Conservation (phyloP, 768 basidiomycete genomes). For the Russula lepida region DNA sequence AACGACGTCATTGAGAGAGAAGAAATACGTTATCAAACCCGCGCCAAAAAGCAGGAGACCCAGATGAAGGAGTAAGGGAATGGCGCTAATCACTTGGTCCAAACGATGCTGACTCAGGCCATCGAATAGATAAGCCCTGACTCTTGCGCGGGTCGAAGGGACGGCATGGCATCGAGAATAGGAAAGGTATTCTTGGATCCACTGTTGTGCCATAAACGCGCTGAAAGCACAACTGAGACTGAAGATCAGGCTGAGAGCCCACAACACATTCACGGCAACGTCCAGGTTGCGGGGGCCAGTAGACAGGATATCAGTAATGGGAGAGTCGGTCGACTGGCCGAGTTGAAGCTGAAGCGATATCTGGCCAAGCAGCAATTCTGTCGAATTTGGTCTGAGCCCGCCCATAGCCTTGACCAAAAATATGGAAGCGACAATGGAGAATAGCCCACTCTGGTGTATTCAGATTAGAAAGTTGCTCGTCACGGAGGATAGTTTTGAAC, state of each 20-base stretch:
- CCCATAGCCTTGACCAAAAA: not conserved
- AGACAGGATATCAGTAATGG: not conserved
- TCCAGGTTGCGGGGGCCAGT: not conserved
- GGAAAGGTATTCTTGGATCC: constrained; percentile 7
- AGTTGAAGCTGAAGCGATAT: constrained; percentile 12
- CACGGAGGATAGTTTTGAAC: not conserved
- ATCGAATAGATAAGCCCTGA: constrained; percentile 14
- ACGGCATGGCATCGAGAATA: constrained; percentile 2
- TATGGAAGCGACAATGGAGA: constrained; percentile 2
- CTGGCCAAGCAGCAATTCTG: constrained; percentile 2
- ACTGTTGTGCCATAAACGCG: constrained; percentile 9
- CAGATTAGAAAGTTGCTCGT: too few relatives aligned
- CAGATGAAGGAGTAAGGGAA: constrained; percentile 17
- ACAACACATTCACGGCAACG: constrained; percentile 5
- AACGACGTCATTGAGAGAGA: constrained; percentile 4
- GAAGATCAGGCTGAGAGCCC: constrained; percentile 12
- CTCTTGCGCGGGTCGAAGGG: constrained; percentile 13
- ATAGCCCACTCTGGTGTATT: constrained; percentile 2
- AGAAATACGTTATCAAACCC: constrained; percentile 11
- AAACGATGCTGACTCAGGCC: constrained; percentile 3
- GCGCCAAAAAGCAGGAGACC: constrained; percentile 15
- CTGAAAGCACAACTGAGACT: constrained; percentile 7
- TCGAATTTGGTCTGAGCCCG: not conserved
- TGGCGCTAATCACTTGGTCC: not conserved
- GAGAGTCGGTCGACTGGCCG: not conserved